These are phyloP conservation scores for Phytophthora fragariaefolia DNA, from an alignment of 352 stramenopile species.

Conservation along the genomic window DNA sequence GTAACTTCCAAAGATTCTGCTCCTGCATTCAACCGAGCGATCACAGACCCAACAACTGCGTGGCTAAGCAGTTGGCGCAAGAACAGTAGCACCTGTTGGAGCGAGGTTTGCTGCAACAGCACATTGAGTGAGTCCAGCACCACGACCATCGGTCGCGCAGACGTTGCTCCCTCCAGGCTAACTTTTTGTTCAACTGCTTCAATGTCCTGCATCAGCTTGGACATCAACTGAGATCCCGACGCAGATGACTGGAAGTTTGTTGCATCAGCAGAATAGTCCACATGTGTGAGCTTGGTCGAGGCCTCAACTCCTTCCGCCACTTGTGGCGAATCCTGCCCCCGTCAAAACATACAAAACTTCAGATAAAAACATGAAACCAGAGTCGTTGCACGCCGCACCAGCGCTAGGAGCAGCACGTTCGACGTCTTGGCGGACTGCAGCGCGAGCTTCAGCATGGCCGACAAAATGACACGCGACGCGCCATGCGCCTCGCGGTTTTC, in stretches of 20 bases:
- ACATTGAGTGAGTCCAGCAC: constrained; percentile 73
- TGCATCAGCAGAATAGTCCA: constrained; percentile 53
- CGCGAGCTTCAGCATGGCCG: constrained; percentile 43
- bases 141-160: constrained; percentile 54
- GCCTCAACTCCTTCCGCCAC: constrained; percentile 16
- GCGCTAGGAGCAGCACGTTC: constrained; percentile 42
- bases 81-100: constrained; percentile 53
- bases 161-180: constrained; percentile 4
- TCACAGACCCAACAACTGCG: constrained; percentile 48
- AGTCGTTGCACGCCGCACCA: constrained; percentile 27
- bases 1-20: constrained; percentile 22
- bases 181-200: constrained; percentile 24
- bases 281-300: constrained; percentile 44
- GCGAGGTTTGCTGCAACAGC: constrained; percentile 57
- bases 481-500: constrained; percentile 62
- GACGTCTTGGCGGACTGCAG: constrained; percentile 41
- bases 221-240: constrained; percentile 22
- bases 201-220: constrained; percentile 42
- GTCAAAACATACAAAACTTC: not conserved
- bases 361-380: not conserved
- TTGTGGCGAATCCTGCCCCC: constrained; percentile 36
- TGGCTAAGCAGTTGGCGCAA: constrained; percentile 43
- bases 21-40: constrained; percentile 56
- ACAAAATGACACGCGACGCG: constrained; percentile 60
- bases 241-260: constrained; percentile 29